Evolutionary conservation across 768 basidiomycete genomes (phyloP), one percentile per base, ranked within the genome.

Genomic region (Hygrophorus pudorinus): DNA sequence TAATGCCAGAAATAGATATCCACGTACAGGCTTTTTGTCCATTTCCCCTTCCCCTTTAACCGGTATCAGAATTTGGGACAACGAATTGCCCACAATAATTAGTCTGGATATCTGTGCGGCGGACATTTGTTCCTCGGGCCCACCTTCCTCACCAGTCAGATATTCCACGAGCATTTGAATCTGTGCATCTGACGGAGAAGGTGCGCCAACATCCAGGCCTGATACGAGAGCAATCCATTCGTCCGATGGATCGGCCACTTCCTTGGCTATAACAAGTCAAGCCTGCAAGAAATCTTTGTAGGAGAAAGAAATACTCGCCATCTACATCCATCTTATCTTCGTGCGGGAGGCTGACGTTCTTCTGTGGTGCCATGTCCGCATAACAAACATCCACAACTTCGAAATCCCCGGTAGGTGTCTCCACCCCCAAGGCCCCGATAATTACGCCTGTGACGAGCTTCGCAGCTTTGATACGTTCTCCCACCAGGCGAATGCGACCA

Each of bases 151-250:
- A 1, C 90, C 90, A 1, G 76, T 72, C 31, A 99, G 65, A 63
- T 86, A 96, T 61, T 99, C 96, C 2, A 80, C 73, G n/a, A 99
- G 65, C 71, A 98, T 73, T 53, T 92, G 85, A 41, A 81, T 72
- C 50, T 83, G 81, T 7, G 85, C 75, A 51, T 88, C 85, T 7
- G 78, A 66, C 14, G 76, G 62, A 5, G 73, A 72, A 12, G 66
- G 55, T 4, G 76, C 70, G 2, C 88, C 88, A 28, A 97, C 68
- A 38, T 85, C 79, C 5, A 99, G 68, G 0, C 96, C 96, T 9
- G 91, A 94, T 2, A 88, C 69, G 1, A 89, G 57, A 4, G 83
- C 96, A 34, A 98, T 71, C 80, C 90, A 97, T 54, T 81, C 77
- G 49, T 83, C 81, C 20, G 59, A 52, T 37, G 63, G 38, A 11